Evolutionary conservation across 192 early-diverging fungal genomes (phyloP).

Genomic region (Lobosporangium transversale): DNA sequence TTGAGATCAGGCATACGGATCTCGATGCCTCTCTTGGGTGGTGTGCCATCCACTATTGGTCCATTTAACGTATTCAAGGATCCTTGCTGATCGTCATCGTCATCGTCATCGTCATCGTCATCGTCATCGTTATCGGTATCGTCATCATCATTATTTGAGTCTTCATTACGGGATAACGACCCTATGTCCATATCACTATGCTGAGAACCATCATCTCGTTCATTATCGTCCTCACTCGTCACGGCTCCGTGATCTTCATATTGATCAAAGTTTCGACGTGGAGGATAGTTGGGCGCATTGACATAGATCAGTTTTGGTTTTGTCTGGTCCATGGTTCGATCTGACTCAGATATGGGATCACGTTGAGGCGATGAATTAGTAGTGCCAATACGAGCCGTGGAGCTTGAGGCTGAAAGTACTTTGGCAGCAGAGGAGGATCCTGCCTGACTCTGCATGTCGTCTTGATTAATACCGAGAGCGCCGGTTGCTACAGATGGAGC

Average conservation of each 20-base stretch:
- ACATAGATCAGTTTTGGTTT: constrained; percentile 25
- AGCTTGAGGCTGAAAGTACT: neutral
- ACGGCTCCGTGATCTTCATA: constrained; percentile 48
- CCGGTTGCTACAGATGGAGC: neutral
- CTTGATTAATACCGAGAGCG: too few relatives aligned
- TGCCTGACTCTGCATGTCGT: too few relatives aligned
- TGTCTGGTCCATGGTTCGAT: too few relatives aligned
- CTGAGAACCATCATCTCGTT: too few relatives aligned
- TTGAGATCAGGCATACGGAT: constrained; percentile 71
- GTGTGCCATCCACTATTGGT: neutral
- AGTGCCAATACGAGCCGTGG: neutral
- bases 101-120: constrained; percentile 37
- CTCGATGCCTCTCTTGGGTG: constrained; percentile 74
- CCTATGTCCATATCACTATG: too few relatives aligned
- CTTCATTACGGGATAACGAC: too few relatives aligned
- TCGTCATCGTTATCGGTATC: too few relatives aligned
- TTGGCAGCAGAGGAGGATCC: neutral
- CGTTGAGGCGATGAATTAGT: neutral
- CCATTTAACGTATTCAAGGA: constrained; percentile 16
- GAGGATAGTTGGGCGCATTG: constrained; percentile 2
- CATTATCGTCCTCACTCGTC: constrained; percentile 33
- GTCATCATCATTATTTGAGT: too few relatives aligned
- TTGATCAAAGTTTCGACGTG: constrained; percentile 32
- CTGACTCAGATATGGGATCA: neutral
- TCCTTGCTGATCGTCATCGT: constrained; percentile 15